phyloP scores from a whole-genome alignment of 2,329 filamentous ascomycete species.

The Torrubiellomyces zombiae region DNA sequence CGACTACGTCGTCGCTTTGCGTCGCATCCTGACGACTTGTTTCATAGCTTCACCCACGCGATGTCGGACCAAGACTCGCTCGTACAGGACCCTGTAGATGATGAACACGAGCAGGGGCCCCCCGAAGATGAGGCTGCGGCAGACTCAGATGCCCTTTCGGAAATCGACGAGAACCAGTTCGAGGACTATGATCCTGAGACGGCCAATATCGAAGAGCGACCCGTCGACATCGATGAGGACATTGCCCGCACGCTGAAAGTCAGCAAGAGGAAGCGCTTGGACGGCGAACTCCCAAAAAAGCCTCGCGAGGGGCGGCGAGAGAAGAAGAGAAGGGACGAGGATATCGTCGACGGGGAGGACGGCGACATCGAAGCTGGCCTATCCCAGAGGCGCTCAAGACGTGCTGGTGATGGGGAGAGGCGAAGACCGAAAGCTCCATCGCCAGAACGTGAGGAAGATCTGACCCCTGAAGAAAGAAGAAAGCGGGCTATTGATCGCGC shows the following conservation, averaged over 20 bases:
- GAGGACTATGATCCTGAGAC: slow-evolving; percentile 51
- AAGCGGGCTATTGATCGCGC: slow-evolving; percentile 70
- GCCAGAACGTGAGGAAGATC: slow-evolving; percentile 56
- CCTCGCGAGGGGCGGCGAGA: slow-evolving; percentile 57
- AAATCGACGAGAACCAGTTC: slow-evolving; percentile 54
- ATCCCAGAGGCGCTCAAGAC: slow-evolving; percentile 29
- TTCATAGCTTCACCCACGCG: too few relatives aligned
- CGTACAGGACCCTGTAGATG: slow-evolving; percentile 18
- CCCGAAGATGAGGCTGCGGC: slow-evolving; percentile 24
- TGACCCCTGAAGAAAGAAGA: slow-evolving; percentile 73
- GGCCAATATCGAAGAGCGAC: slow-evolving; percentile 45
- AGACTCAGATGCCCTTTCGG: slow-evolving; percentile 44
- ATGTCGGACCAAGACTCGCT: slow-evolving; percentile 33
- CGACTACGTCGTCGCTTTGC: too few relatives aligned
- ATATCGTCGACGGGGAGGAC: slow-evolving; percentile 30
- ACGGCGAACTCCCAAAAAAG: slow-evolving; percentile 51
- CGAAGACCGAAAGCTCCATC: slow-evolving; percentile 31
- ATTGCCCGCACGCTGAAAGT: slow-evolving; percentile 46
- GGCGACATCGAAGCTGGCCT: slow-evolving; percentile 27
- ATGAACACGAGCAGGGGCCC: slow-evolving; percentile 24
- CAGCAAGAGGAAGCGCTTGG: slow-evolving; percentile 47
- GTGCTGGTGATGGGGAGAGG: slow-evolving; percentile 28
- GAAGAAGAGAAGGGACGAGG: slow-evolving; percentile 41
- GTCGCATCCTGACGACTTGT: too few relatives aligned
- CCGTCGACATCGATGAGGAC: slow-evolving; percentile 52